phyloP scores from a whole-genome alignment of 257 asterid genomes.

The Nicotiana tabacum region DNA sequence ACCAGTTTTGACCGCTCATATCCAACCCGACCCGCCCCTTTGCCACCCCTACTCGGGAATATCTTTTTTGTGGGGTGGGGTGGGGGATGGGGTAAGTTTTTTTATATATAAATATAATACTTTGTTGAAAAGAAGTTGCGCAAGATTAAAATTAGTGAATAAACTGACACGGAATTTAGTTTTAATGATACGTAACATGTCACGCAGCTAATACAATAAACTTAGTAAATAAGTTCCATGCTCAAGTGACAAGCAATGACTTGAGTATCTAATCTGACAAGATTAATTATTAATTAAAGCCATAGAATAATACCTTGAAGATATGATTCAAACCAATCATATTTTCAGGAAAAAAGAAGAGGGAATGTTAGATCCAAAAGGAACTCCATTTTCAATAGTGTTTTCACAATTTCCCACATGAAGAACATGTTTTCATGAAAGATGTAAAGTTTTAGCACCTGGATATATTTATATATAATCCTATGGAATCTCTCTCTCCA shows the following conservation, averaged over 20 bases:
- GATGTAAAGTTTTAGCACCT: not conserved
- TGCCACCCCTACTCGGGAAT: no score
- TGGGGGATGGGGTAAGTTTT: no score
- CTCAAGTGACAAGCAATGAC: conserved; percentile 22
- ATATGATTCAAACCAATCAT: conserved; percentile 10
- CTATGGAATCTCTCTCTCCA: conserved; percentile 6
- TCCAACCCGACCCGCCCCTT: no score
- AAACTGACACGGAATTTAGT: not conserved
- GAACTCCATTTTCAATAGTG: not conserved
- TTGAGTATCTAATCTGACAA: conserved; percentile 13
- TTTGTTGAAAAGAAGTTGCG: not conserved
- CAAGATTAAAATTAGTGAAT: not conserved
- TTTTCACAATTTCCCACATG: not conserved
- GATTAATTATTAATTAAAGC: not conserved
- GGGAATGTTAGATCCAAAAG: conserved; percentile 6
- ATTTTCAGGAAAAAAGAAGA: not conserved
- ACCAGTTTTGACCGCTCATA: no score
- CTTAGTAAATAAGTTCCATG: not conserved
- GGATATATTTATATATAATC: conserved; percentile 16
- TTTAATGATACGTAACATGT: not conserved
- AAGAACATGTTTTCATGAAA: not conserved
- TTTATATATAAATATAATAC: not conserved
- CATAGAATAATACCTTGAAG: conserved; percentile 8
- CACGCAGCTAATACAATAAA: not conserved
- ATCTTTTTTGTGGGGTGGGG: no score